Percentiles rank a stretch among this genome's conserved stretches.
Evolutionary conservation across 2,329 filamentous ascomycete genomes (phyloP).

Genomic region (Aureobasidium sp.): DNA sequence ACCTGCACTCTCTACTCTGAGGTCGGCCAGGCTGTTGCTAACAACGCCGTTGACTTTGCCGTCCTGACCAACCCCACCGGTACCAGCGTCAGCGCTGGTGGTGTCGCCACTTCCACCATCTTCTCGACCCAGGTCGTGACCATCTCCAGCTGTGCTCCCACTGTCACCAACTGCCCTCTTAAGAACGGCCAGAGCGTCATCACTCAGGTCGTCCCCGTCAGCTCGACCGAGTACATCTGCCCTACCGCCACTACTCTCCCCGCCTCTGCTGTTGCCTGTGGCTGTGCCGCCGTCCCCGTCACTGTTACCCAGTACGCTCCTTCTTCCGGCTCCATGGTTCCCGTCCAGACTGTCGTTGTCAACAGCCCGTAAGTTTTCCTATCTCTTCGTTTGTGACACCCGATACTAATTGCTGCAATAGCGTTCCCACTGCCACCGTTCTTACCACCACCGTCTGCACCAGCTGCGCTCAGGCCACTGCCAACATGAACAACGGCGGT

Average conservation of each 20-base stretch:
- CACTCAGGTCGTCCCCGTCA: background rate
- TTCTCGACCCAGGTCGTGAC: slow-evolving; percentile 9
- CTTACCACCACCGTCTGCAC: slow-evolving; percentile 14
- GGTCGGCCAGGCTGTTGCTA: background rate
- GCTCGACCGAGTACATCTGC: background rate
- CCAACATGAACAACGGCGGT: slow-evolving; percentile 3
- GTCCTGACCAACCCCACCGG: background rate
- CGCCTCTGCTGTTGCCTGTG: slow-evolving; percentile 25
- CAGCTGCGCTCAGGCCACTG: background rate
- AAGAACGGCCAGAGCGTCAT: background rate
- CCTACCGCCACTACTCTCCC: background rate
- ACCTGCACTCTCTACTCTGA: slow-evolving; percentile 16
- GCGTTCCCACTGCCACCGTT: slow-evolving; percentile 5
- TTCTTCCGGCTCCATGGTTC: slow-evolving; percentile 20
- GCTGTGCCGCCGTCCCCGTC: slow-evolving; percentile 1
- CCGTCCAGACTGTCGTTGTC: slow-evolving; percentile 14
- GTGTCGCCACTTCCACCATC: background rate
- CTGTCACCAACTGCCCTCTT: slow-evolving; percentile 15
- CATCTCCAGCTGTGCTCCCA: slow-evolving; percentile 14
- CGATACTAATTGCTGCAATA: background rate
- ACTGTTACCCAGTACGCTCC: slow-evolving; percentile 11
- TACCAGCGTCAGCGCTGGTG: background rate
- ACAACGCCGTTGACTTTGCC: slow-evolving; percentile 10
- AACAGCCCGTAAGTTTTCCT: background rate
- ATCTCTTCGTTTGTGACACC: too few species aligned